Evolutionary conservation across 352 stramenopile genomes (phyloP).

Genomic region (Pythium aristosporum): DNA sequence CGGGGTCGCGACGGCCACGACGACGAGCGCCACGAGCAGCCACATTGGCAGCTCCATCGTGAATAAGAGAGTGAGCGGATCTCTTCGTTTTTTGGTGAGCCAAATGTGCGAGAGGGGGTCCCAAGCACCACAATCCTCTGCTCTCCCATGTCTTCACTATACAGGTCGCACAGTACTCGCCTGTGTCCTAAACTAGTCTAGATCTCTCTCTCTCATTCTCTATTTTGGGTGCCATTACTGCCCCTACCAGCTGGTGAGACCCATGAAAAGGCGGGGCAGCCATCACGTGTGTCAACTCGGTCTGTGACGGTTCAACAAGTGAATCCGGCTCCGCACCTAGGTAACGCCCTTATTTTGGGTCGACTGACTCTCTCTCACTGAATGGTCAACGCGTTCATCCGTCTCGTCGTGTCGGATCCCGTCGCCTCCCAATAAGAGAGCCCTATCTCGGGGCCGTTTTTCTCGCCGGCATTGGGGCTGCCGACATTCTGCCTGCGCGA

Average conservation of each 20-base stretch:
- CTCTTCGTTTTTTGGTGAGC: neutral
- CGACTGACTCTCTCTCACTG: conserved; percentile 12
- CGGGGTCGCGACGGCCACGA: conserved; percentile 51
- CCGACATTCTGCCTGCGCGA: too few relatives aligned
- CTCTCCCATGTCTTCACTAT: neutral
- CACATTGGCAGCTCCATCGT: conserved; percentile 31
- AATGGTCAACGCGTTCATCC: too few relatives aligned
- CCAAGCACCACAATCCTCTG: conserved; percentile 7
- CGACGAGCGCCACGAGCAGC: conserved; percentile 48
- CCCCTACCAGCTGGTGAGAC: conserved; percentile 11
- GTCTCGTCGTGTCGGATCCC: too few relatives aligned
- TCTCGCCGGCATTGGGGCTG: neutral
- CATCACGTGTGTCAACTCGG: neutral
- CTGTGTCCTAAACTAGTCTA: neutral
- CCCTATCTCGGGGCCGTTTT: neutral
- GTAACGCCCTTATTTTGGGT: conserved; percentile 11
- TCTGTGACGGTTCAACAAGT: neutral
- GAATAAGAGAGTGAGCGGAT: conserved; percentile 2
- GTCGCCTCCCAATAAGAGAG: too few relatives aligned
- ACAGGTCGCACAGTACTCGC: conserved; percentile 2
- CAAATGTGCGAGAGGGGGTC: neutral
- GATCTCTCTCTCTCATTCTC: neutral
- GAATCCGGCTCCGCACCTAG: neutral
- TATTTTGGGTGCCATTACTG: conserved; percentile 1
- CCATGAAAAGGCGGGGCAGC: conserved; percentile 7